Evolutionary conservation across 2,329 filamentous ascomycete genomes (phyloP), one percentile per base, ranked within the genome.

Genomic region (Pseudogymnoascus sp.): DNA sequence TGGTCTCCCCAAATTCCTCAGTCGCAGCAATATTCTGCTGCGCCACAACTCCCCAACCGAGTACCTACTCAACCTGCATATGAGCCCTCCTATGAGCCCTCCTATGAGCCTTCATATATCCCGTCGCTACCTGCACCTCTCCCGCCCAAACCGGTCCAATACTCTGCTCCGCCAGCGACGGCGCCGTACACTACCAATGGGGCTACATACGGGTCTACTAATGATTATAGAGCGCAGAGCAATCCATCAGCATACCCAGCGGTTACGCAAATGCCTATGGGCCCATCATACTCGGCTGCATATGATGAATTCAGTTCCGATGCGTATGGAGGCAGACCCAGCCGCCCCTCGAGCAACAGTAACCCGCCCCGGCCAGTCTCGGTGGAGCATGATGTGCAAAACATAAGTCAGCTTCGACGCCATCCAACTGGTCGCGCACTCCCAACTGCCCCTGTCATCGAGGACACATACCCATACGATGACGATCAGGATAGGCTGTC

Each of bases 361-460:
- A 36, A 58, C 5, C 52, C 66, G 11, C 64, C 66, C 58, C 64
- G 64, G 28, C 52, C 64, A 22, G 14, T 52, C 41, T 42, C 63
- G 23, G 55, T 61, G 5, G 55, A 45, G 30, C 41, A 66, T 14
- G 63, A 61, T 16, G 60, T 60, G 14, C 7, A 63, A 19, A 65
- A 66, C 25, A 33, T 55, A 19, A 55, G 28, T 33, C 28, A 33
- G 25, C 55, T 73, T 33, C 69, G 72, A 61, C 69, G 72, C 64
- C 72, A 74, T 65, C 72, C 72, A 11, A 74, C 72, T 5, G 62
- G 70, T 23, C 64, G 69, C 60, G 71, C 72, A 19, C 64, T 74
- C 5, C 72, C 72, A 39, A 72, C 61, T 58, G 72, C 71, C 8
- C 72, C 72, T 39, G 66, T 65, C 3, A 65, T 71, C 5, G 67